Percentiles rank a stretch among this genome's conserved stretches.
Conservation (phyloP, 1,284 basidiomycete species). For the Sporisorium iseilematis-ciliati region DNA sequence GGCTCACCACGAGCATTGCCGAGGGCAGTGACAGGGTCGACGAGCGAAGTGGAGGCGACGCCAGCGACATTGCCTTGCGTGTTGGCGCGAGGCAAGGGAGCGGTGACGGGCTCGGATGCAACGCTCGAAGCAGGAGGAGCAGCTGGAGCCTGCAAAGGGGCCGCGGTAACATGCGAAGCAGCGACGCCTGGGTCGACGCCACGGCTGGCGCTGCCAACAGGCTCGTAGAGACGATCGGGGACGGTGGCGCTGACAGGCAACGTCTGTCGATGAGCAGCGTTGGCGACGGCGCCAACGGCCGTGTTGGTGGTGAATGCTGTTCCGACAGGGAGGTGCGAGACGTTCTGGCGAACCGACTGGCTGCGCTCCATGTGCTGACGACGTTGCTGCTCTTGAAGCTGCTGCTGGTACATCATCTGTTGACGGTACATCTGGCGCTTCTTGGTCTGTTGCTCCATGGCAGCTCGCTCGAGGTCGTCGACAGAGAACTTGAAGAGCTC, state of each 20-base stretch:
- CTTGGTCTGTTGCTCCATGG: conserved; percentile 68
- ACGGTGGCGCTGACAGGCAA: conserved; percentile 50
- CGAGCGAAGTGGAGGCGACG: conserved; percentile 8
- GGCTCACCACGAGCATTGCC: conserved; percentile 56
- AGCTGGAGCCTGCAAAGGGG: conserved; percentile 10
- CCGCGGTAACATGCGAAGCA: conserved; percentile 3
- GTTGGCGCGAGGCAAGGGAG: conserved; percentile 16
- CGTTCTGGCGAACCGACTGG: conserved; percentile 46
- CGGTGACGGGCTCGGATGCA: conserved; percentile 4
- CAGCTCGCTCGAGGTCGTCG: conserved; percentile 67
- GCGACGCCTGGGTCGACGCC: conserved; percentile 7
- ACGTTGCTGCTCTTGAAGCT: conserved; percentile 64
- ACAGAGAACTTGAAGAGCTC: conserved; percentile 69
- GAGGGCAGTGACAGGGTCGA: conserved; percentile 45
- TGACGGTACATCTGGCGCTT: conserved; percentile 68
- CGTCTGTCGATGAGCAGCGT: conserved; percentile 40
- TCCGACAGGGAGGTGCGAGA: conserved; percentile 44
- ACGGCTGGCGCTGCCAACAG: conserved; percentile 29
- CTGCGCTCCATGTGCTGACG: conserved; percentile 52
- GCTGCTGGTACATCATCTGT: conserved; percentile 68
- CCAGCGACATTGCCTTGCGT: conserved; percentile 24
- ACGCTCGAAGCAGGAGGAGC: conserved; percentile 3
- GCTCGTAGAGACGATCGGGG: conserved; percentile 48
- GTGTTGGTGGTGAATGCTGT: conserved; percentile 51
- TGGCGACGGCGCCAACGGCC: conserved; percentile 22